Base-by-base conservation (phyloP, 2,329 filamentous ascomycete species). In the Aspergillus amoenus region DNA sequence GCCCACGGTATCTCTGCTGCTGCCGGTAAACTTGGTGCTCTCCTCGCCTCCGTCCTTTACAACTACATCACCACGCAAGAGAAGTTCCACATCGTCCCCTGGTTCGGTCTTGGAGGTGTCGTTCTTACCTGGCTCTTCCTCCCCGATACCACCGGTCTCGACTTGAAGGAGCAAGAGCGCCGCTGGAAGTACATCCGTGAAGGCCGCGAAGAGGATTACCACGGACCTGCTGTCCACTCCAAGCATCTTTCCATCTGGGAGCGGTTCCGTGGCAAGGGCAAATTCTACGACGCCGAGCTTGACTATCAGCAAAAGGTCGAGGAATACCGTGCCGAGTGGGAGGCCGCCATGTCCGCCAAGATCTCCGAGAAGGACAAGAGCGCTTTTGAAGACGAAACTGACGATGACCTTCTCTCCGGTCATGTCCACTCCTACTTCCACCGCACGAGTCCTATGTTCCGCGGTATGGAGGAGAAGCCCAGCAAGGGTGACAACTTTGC, bases 1-100 rank as follows among this genome's bases (percentile, higher is more conserved):
- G 93, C 93, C 51, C 93, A 97, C 81, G 93, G 93, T 56, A 91
- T 97, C 78, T 92, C 90, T n/a, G 93, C 93, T 62, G 93, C 92
- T 56, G 81, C 89, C 55, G 93, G 93, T 71, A 97, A 97, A 78
- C 78, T 90, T 1, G 93, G 93, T 63, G 93, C 93, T 37, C 85
- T 97, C 18, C 82, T 91, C 40, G 93, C 93, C 30, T 88, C 91
- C 1, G 86, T 97, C 3, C 80, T 97, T 47, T 97, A 96, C 86
- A 95, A 93, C 82, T 97, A 97, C 82, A 96, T 97, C 75, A 84
- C 86, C 74, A 88, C 85, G 1, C 86, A 88, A 73, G 88, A 83
- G 60, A 94, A 93, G 74, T 97, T 97, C 80, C 87, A 93, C 74
- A 86, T 97, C 43, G 91, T 97, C 1, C 92, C 93, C 18, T 97